A percentile compares a stretch with the other conserved stretches of the same genome.
These are phyloP conservation scores for Neonectria coccinea DNA, from an alignment of 2,329 filamentous ascomycete genomes.

Conservation along the genomic window DNA sequence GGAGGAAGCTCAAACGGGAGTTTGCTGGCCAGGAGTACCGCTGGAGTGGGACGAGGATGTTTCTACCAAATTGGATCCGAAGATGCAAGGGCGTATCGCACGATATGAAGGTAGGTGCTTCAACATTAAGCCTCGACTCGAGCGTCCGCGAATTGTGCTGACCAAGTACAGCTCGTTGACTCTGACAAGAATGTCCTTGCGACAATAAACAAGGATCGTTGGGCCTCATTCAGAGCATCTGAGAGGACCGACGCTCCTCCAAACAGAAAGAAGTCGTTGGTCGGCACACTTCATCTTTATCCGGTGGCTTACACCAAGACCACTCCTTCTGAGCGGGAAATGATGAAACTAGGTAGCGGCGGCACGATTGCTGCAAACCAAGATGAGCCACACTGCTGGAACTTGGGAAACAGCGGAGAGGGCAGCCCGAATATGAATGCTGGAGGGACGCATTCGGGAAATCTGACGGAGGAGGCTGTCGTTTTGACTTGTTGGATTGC, in stretches of 20 bases:
- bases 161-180: background rate
- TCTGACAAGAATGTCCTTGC: slow-evolving; percentile 13
- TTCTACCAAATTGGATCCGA: background rate
- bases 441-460: slow-evolving; percentile 1
- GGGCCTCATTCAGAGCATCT: slow-evolving; percentile 13
- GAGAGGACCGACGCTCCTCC: slow-evolving; percentile 1
- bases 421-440: slow-evolving; percentile 4
- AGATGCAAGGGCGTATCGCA: slow-evolving; percentile 24
- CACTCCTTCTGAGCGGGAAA: background rate
- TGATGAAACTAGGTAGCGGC: background rate
- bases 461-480: slow-evolving; percentile 24
- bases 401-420: background rate
- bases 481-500: slow-evolving; percentile 30
- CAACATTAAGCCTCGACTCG: background rate
- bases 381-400: background rate
- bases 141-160: background rate
- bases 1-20: slow-evolving; percentile 24
- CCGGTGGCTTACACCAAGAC: background rate
- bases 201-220: slow-evolving; percentile 26
- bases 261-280: slow-evolving; percentile 18
- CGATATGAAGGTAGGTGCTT: slow-evolving; percentile 22
- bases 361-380: background rate
- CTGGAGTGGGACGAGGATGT: slow-evolving; percentile 28
- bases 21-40: slow-evolving; percentile 19
- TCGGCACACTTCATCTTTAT: slow-evolving; percentile 19